Percentiles rank a stretch among this genome's conserved stretches.
Evolutionary conservation across 2,329 filamentous ascomycete genomes (phyloP).

Genomic region (Eutypella sp.): DNA sequence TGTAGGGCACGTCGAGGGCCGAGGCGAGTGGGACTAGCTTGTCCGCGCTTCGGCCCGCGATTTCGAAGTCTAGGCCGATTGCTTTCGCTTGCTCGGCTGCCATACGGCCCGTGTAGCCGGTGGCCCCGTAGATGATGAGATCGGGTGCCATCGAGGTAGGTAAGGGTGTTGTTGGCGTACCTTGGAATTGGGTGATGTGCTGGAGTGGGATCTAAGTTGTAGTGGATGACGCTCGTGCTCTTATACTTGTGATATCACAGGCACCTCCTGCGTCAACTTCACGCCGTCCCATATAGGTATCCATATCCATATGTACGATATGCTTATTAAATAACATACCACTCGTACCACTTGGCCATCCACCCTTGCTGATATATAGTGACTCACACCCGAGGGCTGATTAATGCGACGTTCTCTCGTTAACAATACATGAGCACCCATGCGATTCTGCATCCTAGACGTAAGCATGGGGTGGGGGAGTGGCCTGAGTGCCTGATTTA

Average conservation of each 20-base stretch:
- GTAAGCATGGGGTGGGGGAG: too few relatives aligned
- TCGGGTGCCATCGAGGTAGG: neutral
- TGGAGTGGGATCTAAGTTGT: neutral
- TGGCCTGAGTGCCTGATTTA: too few relatives aligned
- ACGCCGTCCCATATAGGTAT: neutral
- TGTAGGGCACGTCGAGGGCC: neutral
- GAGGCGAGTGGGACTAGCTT: neutral
- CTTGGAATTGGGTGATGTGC: neutral
- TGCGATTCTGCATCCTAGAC: too few relatives aligned
- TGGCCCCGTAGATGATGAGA: conserved; percentile 16
- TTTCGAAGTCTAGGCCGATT: conserved; percentile 5
- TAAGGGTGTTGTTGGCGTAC: too few relatives aligned
- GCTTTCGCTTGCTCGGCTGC: conserved; percentile 10
- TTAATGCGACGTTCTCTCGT: too few relatives aligned
- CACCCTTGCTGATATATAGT: neutral
- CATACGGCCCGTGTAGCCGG: conserved; percentile 18
- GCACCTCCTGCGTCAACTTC: too few relatives aligned
- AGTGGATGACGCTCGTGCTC: too few relatives aligned
- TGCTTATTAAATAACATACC: neutral
- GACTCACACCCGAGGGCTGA: neutral
- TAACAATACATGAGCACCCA: too few relatives aligned
- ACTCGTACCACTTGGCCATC: too few relatives aligned
- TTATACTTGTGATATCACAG: too few relatives aligned
- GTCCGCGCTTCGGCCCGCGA: conserved; percentile 5
- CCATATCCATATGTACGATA: neutral